Conservation (phyloP, 169 alveolate genomes). For the Theileria annulata region DNA sequence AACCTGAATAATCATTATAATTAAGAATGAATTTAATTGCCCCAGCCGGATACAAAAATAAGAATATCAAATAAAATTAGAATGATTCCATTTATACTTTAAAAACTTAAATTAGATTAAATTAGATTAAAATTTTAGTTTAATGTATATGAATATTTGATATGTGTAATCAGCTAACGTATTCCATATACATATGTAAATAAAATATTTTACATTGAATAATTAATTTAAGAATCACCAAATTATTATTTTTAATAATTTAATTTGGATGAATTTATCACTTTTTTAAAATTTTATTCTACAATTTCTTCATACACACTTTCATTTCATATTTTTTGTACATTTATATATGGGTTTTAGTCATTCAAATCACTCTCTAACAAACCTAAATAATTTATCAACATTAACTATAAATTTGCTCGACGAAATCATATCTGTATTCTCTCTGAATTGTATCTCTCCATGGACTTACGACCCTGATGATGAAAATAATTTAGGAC, state of each 20-base stretch:
- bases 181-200: too few species aligned
- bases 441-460: slow-evolving; percentile 54
- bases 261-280: neutral
- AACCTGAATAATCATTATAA: neutral
- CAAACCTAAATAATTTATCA: neutral
- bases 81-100: neutral
- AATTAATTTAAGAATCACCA: neutral
- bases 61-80: neutral
- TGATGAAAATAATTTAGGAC: slow-evolving; percentile 21
- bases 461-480: slow-evolving; percentile 54
- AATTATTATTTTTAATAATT: neutral
- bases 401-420: slow-evolving; percentile 21
- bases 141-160: neutral
- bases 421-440: slow-evolving; percentile 39
- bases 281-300: neutral
- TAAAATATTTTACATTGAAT: neutral
- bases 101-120: neutral
- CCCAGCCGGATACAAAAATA: neutral
- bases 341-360: neutral
- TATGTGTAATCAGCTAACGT: neutral
- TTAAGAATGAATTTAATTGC: neutral
- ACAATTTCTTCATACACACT: slow-evolving; percentile 5
- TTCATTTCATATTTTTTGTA: neutral
- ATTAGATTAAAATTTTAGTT: neutral
- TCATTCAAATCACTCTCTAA: neutral